phyloP scores from a whole-genome alignment of 768 basidiomycete species.

The Suillus clintonianus region DNA sequence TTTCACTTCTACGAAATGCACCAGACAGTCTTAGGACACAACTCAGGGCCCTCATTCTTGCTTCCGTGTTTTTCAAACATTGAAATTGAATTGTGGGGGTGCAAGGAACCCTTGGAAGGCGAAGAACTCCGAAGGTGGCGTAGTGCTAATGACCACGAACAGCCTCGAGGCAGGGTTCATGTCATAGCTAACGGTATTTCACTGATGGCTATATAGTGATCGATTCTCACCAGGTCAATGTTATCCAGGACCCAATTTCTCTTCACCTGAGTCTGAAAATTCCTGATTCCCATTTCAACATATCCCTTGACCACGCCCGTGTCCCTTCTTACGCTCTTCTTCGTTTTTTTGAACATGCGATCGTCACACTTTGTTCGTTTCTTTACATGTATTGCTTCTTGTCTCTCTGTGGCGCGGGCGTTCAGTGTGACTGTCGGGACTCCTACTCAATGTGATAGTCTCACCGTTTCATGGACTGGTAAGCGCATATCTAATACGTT shows the following conservation, averaged over 20 bases:
- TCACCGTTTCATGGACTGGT: slow-evolving; percentile 67
- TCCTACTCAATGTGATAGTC: slow-evolving; percentile 61
- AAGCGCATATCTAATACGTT: slow-evolving; percentile 12
- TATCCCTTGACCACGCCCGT: neutral
- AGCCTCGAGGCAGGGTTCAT: neutral
- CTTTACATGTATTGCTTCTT: slow-evolving; percentile 21
- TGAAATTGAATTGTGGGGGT: neutral
- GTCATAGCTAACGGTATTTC: neutral
- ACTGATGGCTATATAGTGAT: neutral
- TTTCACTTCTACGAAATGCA: neutral
- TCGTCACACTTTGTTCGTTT: slow-evolving; percentile 23
- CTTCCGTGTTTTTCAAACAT: neutral
- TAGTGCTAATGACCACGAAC: neutral
- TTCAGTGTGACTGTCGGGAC: slow-evolving; percentile 52
- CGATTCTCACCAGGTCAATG: neutral
- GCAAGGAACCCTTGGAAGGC: neutral
- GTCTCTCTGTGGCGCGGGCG: slow-evolving; percentile 20
- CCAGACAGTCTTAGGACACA: neutral
- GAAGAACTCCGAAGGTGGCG: neutral
- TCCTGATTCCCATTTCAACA: neutral
- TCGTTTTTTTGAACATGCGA: slow-evolving; percentile 24
- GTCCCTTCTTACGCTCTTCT: slow-evolving; percentile 6
- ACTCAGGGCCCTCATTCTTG: neutral
- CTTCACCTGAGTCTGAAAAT: neutral
- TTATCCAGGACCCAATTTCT: neutral